phyloP scores from a whole-genome alignment of 2,329 filamentous ascomycete genomes.

The Apiospora pterosperma region DNA sequence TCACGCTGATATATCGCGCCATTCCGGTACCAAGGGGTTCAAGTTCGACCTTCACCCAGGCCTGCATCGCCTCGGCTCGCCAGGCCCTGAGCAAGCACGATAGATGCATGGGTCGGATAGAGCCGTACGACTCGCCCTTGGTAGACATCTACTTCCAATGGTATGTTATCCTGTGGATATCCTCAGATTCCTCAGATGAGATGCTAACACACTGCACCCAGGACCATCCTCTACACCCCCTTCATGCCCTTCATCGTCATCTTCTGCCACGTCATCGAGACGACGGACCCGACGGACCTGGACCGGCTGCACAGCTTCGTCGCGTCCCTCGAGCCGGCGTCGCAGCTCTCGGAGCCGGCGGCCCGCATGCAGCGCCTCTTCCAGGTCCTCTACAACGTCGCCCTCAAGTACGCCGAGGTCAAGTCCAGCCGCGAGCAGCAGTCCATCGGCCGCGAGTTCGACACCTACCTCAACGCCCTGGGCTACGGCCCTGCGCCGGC shows the following conservation, averaged over 20 bases:
- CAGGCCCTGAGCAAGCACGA: conserved; percentile 43
- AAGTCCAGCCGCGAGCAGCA: conserved; percentile 42
- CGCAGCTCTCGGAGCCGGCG: conserved; percentile 53
- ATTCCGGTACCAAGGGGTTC: conserved; percentile 43
- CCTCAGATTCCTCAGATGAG: not conserved
- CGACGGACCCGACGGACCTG: conserved; percentile 47
- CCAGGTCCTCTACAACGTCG: conserved; percentile 58
- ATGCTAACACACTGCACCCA: conserved; percentile 15
- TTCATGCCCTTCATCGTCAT: conserved; percentile 59
- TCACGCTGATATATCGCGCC: conserved; percentile 51
- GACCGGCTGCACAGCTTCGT: conserved; percentile 53
- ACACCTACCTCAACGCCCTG: conserved; percentile 61
- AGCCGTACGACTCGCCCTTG: conserved; percentile 36
- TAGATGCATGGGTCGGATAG: conserved; percentile 37
- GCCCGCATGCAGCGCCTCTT: conserved; percentile 61
- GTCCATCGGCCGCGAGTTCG: conserved; percentile 57
- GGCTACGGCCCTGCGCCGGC: conserved; percentile 49
- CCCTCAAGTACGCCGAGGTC: conserved; percentile 55
- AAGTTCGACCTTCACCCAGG: conserved; percentile 40
- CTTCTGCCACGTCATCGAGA: conserved; percentile 56
- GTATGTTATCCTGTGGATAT: conserved; percentile 27
- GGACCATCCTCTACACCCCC: conserved; percentile 53
- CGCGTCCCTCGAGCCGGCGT: conserved; percentile 48
- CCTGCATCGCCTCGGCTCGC: conserved; percentile 49
- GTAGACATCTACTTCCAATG: conserved; percentile 50